Evolutionary conservation across 495 filamentous ascomycete species (phyloP).

Genomic region (Podospora sp.): DNA sequence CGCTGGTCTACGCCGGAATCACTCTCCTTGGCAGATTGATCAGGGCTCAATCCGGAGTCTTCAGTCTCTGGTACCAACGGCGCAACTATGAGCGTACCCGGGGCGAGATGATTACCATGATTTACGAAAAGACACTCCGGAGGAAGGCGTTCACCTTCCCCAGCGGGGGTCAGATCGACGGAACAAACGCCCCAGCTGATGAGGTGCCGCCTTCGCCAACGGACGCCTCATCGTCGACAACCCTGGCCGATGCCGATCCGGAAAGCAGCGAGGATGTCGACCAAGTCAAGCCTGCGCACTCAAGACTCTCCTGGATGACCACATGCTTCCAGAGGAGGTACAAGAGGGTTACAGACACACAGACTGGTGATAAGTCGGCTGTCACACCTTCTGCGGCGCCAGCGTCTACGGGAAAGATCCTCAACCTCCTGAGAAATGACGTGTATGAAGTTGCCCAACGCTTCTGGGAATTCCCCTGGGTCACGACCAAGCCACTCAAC

Average conservation of each 20-base stretch:
- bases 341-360: neutral
- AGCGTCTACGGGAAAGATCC: conserved; percentile 79
- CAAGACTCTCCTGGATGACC: conserved; percentile 13
- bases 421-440: conserved; percentile 77
- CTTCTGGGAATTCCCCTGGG: conserved; percentile 76
- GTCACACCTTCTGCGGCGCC: conserved; percentile 43
- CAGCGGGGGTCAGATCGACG: conserved; percentile 23
- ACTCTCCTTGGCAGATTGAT: conserved; percentile 62
- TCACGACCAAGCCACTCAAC: conserved; percentile 70
- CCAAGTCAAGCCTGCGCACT: conserved; percentile 23
- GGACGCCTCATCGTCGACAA: conserved; percentile 26
- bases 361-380: neutral
- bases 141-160: conserved; percentile 67
- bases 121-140: conserved; percentile 80
- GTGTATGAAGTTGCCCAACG: conserved; percentile 79
- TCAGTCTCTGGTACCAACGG: conserved; percentile 73
- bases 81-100: conserved; percentile 74
- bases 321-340: conserved; percentile 21
- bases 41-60: conserved; percentile 65
- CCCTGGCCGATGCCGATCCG: conserved; percentile 36
- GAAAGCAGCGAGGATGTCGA: conserved; percentile 27
- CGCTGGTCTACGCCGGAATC: conserved; percentile 67
- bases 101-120: conserved; percentile 85
- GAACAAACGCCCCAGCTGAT: conserved; percentile 6
- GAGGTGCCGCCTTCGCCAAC: conserved; percentile 25